Conservation (phyloP, 106 monocot genomes). For the Dendrobium chrysotoxum region DNA sequence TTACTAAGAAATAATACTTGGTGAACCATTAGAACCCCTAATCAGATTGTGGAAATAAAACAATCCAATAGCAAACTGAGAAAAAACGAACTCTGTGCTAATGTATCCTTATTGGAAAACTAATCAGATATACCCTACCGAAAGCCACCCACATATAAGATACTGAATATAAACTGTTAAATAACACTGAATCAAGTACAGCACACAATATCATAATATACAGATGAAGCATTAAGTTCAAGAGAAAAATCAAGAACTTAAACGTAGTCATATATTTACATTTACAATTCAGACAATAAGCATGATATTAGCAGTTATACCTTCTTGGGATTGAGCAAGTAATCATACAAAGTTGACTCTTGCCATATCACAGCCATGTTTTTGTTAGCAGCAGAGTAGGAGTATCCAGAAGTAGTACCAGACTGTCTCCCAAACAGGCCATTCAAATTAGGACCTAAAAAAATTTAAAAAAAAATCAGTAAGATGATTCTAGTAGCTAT, state of each 20-base stretch:
- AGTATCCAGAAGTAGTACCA: constrained; percentile 37
- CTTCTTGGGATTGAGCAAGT: constrained; percentile 46
- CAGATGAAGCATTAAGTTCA: not conserved
- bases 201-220: not conserved
- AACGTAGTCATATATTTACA: no score
- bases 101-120: no score
- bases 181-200: not conserved
- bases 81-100: no score
- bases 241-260: no score
- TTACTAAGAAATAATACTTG: no score
- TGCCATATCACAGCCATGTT: constrained; percentile 54
- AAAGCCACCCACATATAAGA: no score
- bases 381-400: constrained; percentile 40
- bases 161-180: not conserved
- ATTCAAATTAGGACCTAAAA: constrained; percentile 42
- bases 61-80: no score
- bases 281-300: no score
- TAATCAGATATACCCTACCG: no score
- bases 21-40: no score
- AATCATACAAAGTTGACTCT: constrained; percentile 41
- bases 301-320: constrained; percentile 4
- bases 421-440: constrained; percentile 38
- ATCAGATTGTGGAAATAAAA: no score
- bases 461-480: not conserved
- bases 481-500: not conserved